Conservation (phyloP, 345 rosid species). For the Citrus reticulata region DNA sequence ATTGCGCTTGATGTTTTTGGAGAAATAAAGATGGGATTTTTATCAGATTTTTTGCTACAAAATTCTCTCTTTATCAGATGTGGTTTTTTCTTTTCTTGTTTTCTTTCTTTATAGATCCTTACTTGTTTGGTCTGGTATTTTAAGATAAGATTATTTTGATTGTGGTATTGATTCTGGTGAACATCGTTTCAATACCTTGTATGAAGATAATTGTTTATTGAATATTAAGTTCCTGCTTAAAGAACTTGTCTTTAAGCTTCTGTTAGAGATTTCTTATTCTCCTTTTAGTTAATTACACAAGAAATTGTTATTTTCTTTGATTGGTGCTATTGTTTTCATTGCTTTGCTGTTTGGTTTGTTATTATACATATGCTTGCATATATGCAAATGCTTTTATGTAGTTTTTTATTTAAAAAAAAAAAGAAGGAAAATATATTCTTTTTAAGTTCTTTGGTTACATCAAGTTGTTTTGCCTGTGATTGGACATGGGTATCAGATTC, state of each 20-base stretch:
- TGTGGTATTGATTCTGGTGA: background rate
- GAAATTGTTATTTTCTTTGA: background rate
- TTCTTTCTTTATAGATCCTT: background rate
- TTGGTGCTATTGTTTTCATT: background rate
- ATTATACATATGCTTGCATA: background rate
- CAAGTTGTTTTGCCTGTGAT: too few relatives aligned
- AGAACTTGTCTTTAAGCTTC: background rate
- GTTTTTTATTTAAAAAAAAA: background rate
- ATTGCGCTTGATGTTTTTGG: background rate
- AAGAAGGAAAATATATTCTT: background rate
- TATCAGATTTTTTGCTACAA: background rate
- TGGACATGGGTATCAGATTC: background rate
- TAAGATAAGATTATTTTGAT: background rate
- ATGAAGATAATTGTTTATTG: background rate
- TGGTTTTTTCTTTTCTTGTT: background rate
- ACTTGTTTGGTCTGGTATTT: background rate
- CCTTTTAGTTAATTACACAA: background rate
- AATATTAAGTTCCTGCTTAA: background rate
- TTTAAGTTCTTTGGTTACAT: background rate
- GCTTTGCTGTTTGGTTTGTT: background rate
- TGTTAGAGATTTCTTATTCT: background rate
- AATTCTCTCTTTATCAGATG: too few relatives aligned
- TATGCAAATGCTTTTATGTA: background rate
- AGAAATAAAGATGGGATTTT: background rate
- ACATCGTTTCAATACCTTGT: background rate